These are phyloP conservation scores for Sapria himalayana DNA, from an alignment of 345 rosid genomes.

Conservation along the genomic window DNA sequence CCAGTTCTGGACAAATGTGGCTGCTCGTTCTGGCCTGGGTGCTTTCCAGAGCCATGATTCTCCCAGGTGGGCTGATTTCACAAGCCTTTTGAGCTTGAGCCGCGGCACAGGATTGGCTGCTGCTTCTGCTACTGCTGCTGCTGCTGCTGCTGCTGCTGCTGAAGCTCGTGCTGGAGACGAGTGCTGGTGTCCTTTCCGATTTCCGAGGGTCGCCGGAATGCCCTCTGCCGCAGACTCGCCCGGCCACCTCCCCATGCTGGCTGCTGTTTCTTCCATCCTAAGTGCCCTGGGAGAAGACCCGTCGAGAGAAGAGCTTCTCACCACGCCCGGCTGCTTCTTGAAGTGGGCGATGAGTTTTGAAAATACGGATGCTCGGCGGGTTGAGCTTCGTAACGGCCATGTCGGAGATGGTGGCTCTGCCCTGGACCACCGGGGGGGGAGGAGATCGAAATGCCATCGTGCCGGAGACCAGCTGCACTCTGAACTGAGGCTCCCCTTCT, in stretches of 20 bases:
- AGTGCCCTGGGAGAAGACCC: conserved; percentile 82
- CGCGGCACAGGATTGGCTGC: no score
- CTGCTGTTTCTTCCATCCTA: conserved; percentile 51
- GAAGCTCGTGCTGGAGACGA: conserved; percentile 11
- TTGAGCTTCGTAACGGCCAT: conserved; percentile 16
- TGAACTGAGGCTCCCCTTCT: conserved; percentile 53
- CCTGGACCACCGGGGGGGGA: no score
- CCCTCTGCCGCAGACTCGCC: conserved; percentile 16
- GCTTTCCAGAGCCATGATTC: conserved; percentile 42
- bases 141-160: conserved; percentile 24
- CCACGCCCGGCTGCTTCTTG: conserved; percentile 52
- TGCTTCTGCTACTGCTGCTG: conserved; percentile 14
- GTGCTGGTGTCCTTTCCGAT: conserved; percentile 52
- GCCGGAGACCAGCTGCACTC: conserved; percentile 19
- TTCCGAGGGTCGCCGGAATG: conserved; percentile 16
- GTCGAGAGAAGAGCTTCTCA: conserved; percentile 56
- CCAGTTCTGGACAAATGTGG: conserved; percentile 30
- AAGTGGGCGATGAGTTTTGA: conserved; percentile 80
- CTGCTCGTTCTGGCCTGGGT: conserved; percentile 55
- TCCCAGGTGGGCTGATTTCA: conserved; percentile 47
- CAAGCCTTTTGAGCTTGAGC: conserved; percentile 36
- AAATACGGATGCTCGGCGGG: conserved; percentile 26
- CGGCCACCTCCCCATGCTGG: conserved; percentile 32
- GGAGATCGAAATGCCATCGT: no score
- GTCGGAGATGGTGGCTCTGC: no score